A percentile compares a stretch with the other conserved stretches of the same genome.
Evolutionary conservation across 225 moss, liverwort and hornwort genomes (phyloP).

Genomic region (Sphagnum contortum): DNA sequence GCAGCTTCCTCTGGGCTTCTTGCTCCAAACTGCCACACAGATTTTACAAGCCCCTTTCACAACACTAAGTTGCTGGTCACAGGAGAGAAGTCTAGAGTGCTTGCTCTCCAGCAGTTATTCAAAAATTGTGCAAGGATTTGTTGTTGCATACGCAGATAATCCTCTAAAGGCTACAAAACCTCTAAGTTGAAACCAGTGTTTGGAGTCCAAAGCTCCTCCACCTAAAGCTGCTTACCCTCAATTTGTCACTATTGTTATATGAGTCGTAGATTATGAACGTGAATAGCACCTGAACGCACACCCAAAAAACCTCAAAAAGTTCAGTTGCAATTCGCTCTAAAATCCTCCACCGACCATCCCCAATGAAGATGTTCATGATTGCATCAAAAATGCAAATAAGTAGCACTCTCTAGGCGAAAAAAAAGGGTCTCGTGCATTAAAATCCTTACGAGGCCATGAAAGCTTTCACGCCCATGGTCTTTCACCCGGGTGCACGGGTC

Average conservation of each 20-base stretch:
- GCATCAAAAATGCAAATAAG: not conserved
- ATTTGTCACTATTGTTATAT: conserved; percentile 72
- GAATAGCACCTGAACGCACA: conserved; percentile 43
- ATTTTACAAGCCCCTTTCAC: not conserved
- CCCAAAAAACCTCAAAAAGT: not conserved
- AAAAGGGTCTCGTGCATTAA: conserved; percentile 1
- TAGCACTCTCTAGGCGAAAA: not conserved
- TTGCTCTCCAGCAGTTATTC: too few species aligned
- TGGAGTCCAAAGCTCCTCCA: too few species aligned
- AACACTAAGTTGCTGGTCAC: not conserved
- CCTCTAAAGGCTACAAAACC: too few species aligned
- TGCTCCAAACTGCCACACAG: conserved; percentile 58
- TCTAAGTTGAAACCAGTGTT: too few species aligned
- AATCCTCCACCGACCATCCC: not conserved
- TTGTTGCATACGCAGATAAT: not conserved
- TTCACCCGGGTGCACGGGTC: conserved; percentile 78
- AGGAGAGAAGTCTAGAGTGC: too few species aligned
- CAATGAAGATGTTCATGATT: not conserved
- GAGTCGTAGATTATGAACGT: conserved; percentile 85
- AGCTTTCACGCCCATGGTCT: conserved; percentile 80
- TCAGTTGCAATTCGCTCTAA: not conserved
- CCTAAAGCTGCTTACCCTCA: conserved; percentile 21
- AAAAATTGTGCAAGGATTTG: too few species aligned
- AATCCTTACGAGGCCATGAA: conserved; percentile 46
- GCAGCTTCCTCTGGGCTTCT: conserved; percentile 95